Evolutionary conservation across 768 basidiomycete species (phyloP), one percentile per base, ranked within the genome.

Genomic region (Udeniomyces megalosporus): DNA sequence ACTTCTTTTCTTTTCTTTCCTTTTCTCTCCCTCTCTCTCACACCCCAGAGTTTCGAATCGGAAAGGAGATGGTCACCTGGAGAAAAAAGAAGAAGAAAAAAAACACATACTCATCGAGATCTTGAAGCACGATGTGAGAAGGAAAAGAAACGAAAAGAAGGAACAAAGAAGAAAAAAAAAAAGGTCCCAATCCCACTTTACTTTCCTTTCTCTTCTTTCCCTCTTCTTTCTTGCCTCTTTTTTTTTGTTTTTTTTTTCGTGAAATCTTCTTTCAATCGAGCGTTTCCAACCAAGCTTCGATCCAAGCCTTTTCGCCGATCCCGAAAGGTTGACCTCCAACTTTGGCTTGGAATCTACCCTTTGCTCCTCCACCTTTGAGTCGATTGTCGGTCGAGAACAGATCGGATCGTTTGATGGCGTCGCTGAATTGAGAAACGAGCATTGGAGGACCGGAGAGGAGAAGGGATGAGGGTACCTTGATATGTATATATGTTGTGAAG

Each of bases 51-150:
- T n/a, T n/a, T n/a, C n/a, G n/a, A n/a, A n/a, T n/a, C n/a, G n/a
- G n/a, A n/a, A 78, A 79, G 0, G 74, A 77, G 69, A 86, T 90
- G 55, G 85, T 84, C 32, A 95, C 88, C 89, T 92, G 58, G 7
- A 15, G 6, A 7, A 14, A 26, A 24, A 22, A 51, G 38, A 26
- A 47, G 24, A 0, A 47, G 34, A 17, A 24, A 14, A 26, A 17
- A 4, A 3, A 57, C n/a, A n/a, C n/a, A n/a, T n/a, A n/a, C n/a
- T n/a, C n/a, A n/a, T n/a, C n/a, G n/a, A n/a, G n/a, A n/a, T n/a
- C n/a, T n/a, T n/a, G n/a, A n/a, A n/a, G n/a, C n/a, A n/a, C n/a
- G n/a, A 17, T 10, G 1, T 8, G n/a, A 22, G 26, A 24, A 51
- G 38, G 26, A 47, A 22, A 0, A 47, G 34, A 8, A 28, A 8